Conservation (phyloP, 257 asterid species). For the Linaria vulgaris region DNA sequence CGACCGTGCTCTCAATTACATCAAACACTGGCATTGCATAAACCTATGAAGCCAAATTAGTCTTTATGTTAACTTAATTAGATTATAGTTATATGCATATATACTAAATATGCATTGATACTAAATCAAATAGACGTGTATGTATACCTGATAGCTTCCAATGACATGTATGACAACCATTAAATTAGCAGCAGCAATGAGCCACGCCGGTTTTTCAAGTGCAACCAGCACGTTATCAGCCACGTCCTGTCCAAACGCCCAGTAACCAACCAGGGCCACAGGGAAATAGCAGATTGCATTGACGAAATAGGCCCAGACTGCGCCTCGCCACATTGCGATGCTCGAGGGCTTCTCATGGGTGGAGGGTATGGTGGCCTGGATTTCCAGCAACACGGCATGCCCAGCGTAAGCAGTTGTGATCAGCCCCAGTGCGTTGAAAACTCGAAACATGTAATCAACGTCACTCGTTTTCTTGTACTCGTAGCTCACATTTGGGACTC, state of each 20-base stretch:
- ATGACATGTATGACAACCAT: constrained; percentile 89
- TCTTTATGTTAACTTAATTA: no score
- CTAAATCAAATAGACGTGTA: no score
- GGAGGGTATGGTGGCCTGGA: constrained; percentile 88
- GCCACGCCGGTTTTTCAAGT: constrained; percentile 81
- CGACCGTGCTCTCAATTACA: constrained; percentile 45
- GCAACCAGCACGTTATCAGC: constrained; percentile 69
- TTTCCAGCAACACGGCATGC: constrained; percentile 80
- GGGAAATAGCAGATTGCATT: constrained; percentile 82
- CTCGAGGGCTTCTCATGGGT: constrained; percentile 85
- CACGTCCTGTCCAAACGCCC: constrained; percentile 86
- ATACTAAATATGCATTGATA: no score
- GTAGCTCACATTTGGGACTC: constrained; percentile 63
- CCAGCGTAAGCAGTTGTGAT: constrained; percentile 87
- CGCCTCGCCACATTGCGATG: constrained; percentile 93
- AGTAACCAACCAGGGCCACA: constrained; percentile 73
- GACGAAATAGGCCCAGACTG: constrained; percentile 68
- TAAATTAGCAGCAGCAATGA: constrained; percentile 80
- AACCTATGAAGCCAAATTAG: no score
- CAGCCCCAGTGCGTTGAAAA: constrained; percentile 76
- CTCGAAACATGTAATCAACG: constrained; percentile 59
- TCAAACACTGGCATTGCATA: constrained; percentile 93
- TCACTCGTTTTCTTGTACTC: constrained; percentile 55
- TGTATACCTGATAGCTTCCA: constrained; percentile 83
- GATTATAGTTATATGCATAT: no score